These are phyloP conservation scores for Cladosporium sp. DNA, from an alignment of 2,329 filamentous ascomycete species.

Conservation along the genomic window DNA sequence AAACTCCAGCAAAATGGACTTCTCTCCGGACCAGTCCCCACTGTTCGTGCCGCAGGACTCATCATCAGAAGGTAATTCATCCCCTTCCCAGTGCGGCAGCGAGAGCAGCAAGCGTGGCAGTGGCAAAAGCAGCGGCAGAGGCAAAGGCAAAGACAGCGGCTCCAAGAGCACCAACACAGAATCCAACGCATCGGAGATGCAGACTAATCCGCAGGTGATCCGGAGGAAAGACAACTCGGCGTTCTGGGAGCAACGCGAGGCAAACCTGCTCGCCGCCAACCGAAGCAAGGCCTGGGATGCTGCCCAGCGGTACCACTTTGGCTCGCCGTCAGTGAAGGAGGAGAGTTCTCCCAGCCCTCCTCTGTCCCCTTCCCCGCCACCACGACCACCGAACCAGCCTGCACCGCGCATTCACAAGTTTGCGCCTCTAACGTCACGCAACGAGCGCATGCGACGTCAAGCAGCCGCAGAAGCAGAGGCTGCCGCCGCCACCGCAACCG, in stretches of 20 bases:
- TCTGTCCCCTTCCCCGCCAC: background rate
- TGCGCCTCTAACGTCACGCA: background rate
- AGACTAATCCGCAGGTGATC: background rate
- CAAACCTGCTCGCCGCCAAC: too few species aligned
- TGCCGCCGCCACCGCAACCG: background rate
- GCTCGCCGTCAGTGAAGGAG: background rate
- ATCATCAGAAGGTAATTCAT: background rate
- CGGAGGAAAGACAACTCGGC: background rate
- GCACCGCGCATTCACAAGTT: background rate
- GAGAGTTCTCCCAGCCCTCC: background rate
- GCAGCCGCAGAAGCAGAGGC: background rate
- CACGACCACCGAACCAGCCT: background rate
- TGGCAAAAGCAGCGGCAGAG: background rate
- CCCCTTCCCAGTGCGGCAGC: background rate
- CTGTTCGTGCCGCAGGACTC: background rate
- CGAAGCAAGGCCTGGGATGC: too few species aligned
- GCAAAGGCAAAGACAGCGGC: background rate
- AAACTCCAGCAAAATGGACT: too few species aligned
- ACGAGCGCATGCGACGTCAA: background rate
- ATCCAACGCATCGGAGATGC: background rate
- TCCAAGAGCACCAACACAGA: background rate
- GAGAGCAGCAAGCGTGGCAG: background rate
- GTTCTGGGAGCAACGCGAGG: background rate
- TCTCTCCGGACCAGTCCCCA: background rate
- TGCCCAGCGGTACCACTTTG: too few species aligned